A percentile compares a stretch with the other conserved stretches of the same genome.
phyloP scores from a whole-genome alignment of 805 yeast genomes.

The Metschnikowia baotianmanensis region DNA sequence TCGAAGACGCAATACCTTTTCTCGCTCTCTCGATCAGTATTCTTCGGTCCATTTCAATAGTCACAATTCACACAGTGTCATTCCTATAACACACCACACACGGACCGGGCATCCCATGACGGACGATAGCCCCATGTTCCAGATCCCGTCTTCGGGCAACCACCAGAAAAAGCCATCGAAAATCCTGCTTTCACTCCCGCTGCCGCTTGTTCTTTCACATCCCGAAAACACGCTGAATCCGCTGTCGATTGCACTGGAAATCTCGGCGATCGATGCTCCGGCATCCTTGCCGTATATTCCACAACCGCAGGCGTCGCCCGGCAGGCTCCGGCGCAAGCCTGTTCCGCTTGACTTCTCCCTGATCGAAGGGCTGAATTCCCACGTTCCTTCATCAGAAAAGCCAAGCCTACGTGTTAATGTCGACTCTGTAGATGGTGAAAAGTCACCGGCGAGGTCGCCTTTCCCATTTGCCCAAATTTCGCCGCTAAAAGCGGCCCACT shows the following conservation, averaged over 20 bases:
- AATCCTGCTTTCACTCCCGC: slow-evolving; percentile 32
- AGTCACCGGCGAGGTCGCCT: not conserved
- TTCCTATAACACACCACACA: not conserved
- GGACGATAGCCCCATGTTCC: slow-evolving; percentile 28
- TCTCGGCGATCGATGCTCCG: slow-evolving; percentile 3
- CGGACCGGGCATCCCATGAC: slow-evolving; percentile 12
- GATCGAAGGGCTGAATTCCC: slow-evolving; percentile 28
- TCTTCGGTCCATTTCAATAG: no score
- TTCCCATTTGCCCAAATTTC: not conserved
- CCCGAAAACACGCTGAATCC: not conserved
- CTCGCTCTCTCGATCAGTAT: no score
- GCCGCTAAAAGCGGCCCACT: not conserved
- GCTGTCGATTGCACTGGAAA: not conserved
- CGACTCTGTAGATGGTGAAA: not conserved
- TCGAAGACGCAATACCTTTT: no score
- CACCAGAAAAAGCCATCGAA: slow-evolving; percentile 18
- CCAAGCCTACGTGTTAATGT: not conserved
- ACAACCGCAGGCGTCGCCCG: slow-evolving; percentile 1
- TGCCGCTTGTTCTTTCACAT: slow-evolving; percentile 20
- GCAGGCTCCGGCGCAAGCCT: slow-evolving; percentile 33
- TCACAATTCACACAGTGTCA: no score
- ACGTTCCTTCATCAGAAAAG: slow-evolving; percentile 10
- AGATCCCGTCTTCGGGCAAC: slow-evolving; percentile 32
- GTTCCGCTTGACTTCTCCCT: slow-evolving; percentile 43
- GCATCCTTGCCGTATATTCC: slow-evolving; percentile 15